Percentiles rank a stretch among this genome's conserved stretches.
Conservation (phyloP, 352 stramenopile species). For the Phytophthora pisi region DNA sequence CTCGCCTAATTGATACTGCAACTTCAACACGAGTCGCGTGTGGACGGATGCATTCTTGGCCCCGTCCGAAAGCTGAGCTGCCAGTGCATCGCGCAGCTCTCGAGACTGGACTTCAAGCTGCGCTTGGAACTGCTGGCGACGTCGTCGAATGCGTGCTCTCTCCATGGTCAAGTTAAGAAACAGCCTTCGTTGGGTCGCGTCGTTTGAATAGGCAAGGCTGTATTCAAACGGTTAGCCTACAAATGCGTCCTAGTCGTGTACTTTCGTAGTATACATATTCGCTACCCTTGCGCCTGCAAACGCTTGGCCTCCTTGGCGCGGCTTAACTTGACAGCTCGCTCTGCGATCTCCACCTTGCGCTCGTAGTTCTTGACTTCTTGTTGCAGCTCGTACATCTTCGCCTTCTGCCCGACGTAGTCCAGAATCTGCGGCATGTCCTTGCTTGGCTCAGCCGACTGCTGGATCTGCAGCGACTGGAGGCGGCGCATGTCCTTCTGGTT, state of each 20-base stretch:
- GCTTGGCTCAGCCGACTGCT: constrained; percentile 71
- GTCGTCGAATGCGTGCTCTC: constrained; percentile 30
- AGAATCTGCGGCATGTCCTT: constrained; percentile 91
- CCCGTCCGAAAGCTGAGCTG: constrained; percentile 9
- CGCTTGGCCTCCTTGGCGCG: constrained; percentile 35
- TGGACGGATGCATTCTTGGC: constrained; percentile 15
- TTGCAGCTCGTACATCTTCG: constrained; percentile 89
- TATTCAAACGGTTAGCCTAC: constrained; percentile 2
- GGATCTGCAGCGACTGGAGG: constrained; percentile 62
- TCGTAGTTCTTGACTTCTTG: constrained; percentile 91
- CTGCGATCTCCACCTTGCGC: constrained; percentile 93
- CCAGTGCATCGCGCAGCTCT: constrained; percentile 26
- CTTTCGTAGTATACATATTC: not conserved
- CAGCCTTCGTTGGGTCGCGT: constrained; percentile 4
- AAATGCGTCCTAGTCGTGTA: not conserved
- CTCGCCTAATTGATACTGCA: constrained; percentile 44
- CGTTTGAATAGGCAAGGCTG: not conserved
- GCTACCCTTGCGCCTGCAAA: constrained; percentile 10
- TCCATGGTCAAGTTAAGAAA: constrained; percentile 25
- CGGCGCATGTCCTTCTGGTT: constrained; percentile 72
- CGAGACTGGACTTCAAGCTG: constrained; percentile 29
- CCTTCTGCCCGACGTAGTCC: constrained; percentile 92
- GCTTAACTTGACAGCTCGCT: constrained; percentile 79
- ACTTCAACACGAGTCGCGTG: constrained; percentile 18
- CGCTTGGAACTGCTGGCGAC: constrained; percentile 41